phyloP scores from a whole-genome alignment of 768 basidiomycete genomes.

The Lactifluus piperatus region DNA sequence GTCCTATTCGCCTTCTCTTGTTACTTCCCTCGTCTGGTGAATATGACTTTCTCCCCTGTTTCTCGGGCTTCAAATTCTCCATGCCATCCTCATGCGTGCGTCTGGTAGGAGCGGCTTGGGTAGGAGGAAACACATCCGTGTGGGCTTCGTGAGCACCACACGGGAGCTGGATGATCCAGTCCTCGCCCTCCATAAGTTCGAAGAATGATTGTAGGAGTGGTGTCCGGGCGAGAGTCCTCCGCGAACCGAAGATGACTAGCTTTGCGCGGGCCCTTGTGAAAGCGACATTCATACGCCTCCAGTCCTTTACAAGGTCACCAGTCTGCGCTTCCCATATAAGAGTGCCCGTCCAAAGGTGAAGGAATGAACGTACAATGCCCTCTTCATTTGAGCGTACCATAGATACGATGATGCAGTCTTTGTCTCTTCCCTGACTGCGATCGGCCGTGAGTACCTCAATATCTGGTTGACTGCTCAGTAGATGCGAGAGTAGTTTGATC shows the following conservation, averaged over 20 bases:
- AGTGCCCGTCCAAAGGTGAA: not conserved
- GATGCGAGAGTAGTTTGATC: conserved; percentile 74
- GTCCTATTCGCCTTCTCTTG: conserved; percentile 30
- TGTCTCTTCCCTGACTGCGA: conserved; percentile 90
- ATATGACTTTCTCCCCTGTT: conserved; percentile 30
- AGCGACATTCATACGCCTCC: conserved; percentile 94
- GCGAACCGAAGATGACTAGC: conserved; percentile 84
- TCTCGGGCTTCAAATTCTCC: conserved; percentile 22
- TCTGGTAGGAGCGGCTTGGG: conserved; percentile 5
- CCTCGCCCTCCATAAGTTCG: conserved; percentile 54
- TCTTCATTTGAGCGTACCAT: conserved; percentile 83
- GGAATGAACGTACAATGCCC: conserved; percentile 50
- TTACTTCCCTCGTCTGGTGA: conserved; percentile 20
- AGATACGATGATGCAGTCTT: conserved; percentile 89
- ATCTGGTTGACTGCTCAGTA: conserved; percentile 44
- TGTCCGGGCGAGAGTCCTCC: conserved; percentile 57
- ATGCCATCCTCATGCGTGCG: conserved; percentile 4
- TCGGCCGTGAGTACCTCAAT: conserved; percentile 90
- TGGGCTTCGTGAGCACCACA: conserved; percentile 37
- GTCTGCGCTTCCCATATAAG: conserved; percentile 39
- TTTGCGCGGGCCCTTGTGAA: conserved; percentile 91
- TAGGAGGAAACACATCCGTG: conserved; percentile 34
- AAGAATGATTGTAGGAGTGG: conserved; percentile 70
- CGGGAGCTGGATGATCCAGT: conserved; percentile 64
- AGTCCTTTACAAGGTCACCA: conserved; percentile 90